Conservation (phyloP, 371 early-diverging fungal genomes). For the Funneliformis caledonium region DNA sequence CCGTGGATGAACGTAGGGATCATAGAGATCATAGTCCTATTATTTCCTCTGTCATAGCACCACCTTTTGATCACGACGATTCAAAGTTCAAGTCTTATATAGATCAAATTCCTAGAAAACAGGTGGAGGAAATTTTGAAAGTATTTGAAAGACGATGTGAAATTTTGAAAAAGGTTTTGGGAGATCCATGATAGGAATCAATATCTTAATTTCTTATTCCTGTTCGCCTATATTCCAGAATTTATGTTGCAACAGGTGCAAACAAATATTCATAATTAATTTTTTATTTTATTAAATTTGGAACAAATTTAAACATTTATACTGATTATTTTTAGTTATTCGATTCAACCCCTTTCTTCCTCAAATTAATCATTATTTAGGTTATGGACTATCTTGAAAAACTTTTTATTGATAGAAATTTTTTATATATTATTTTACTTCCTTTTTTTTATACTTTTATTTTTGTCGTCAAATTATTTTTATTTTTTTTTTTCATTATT, state of each 20-base stretch:
- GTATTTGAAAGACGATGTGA: constrained; percentile 36
- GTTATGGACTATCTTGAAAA: constrained; percentile 1
- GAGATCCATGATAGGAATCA: neutral
- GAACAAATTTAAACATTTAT: neutral
- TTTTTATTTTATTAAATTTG: neutral
- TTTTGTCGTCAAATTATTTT: neutral
- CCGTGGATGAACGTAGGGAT: neutral
- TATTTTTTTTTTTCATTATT: neutral
- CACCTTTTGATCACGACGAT: constrained; percentile 36
- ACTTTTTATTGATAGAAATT: neutral
- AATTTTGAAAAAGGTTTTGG: constrained; percentile 36
- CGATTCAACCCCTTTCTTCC: neutral
- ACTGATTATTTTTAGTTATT: constrained; percentile 1
- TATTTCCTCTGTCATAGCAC: neutral
- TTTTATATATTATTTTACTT: neutral
- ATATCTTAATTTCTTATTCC: neutral
- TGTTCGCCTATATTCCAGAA: neutral
- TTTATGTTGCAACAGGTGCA: neutral
- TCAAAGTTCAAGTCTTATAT: constrained; percentile 26
- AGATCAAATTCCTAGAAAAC: constrained; percentile 34
- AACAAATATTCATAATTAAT: neutral
- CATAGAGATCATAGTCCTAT: constrained; percentile 1
- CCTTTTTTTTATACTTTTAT: too few species aligned
- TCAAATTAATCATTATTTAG: neutral
- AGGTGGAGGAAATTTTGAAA: constrained; percentile 25